A percentile compares a stretch with the other conserved stretches of the same genome.
Evolutionary conservation across 257 asterid species (phyloP).

Genomic region (Solanum chmielewskii): DNA sequence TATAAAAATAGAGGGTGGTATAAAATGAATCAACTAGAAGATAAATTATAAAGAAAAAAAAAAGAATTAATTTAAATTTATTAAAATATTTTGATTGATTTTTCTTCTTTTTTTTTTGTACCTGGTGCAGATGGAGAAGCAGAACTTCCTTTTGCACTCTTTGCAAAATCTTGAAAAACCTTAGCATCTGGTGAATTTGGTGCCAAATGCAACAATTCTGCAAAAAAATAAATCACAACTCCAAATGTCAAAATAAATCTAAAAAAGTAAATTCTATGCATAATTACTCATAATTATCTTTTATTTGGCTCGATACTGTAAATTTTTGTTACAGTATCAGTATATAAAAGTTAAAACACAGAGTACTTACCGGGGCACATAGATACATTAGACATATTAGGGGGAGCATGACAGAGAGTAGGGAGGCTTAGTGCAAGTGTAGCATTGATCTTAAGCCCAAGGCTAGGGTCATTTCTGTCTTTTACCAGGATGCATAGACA

Average conservation of each 20-base stretch:
- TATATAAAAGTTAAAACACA: neutral
- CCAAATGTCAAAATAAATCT: neutral
- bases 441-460: conserved; percentile 56
- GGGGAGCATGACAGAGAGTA: conserved; percentile 26
- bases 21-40: neutral
- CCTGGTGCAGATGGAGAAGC: conserved; percentile 13
- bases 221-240: neutral
- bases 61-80: neutral
- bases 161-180: conserved; percentile 54
- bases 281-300: neutral
- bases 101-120: neutral
- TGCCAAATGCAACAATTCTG: conserved; percentile 62
- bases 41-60: neutral
- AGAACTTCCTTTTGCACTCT: conserved; percentile 16
- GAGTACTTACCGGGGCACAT: conserved; percentile 44
- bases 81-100: neutral
- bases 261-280: neutral
- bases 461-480: conserved; percentile 64
- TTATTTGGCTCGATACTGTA: neutral
- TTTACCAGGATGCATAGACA: conserved; percentile 63
- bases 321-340: neutral
- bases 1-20: neutral
- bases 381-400: conserved; percentile 15
- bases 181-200: conserved; percentile 81
- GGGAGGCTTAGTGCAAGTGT: conserved; percentile 65